Percentiles rank a stretch among this genome's conserved stretches.
Conservation (phyloP, 2,329 filamentous ascomycete species). For the Colletotrichum cordylinicola region DNA sequence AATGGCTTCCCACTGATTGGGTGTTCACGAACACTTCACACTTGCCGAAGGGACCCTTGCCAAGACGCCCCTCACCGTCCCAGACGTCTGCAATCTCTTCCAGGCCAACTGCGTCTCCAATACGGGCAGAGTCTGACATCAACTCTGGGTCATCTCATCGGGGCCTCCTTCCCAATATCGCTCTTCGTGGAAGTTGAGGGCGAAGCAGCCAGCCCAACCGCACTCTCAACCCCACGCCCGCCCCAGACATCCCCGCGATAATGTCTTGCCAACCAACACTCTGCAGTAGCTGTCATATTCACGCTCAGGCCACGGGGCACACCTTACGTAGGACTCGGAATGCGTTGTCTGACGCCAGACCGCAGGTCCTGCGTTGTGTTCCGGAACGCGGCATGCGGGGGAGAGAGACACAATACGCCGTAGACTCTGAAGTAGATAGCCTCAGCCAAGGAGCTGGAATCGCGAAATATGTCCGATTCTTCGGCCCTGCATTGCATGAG, state of each 20-base stretch:
- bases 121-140: slow-evolving; percentile 2
- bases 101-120: background rate
- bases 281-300: background rate
- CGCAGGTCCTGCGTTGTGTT: background rate
- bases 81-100: background rate
- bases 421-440: background rate
- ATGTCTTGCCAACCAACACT: background rate
- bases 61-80: background rate
- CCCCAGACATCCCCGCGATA: background rate
- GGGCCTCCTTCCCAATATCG: background rate
- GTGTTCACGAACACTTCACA: background rate
- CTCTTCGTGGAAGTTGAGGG: background rate
- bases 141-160: background rate
- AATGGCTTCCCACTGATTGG: slow-evolving; percentile 16
- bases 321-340: background rate
- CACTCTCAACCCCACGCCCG: background rate
- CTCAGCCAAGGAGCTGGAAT: background rate
- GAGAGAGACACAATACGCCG: background rate
- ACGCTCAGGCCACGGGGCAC: background rate
- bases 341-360: background rate
- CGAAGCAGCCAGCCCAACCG: background rate
- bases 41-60: slow-evolving; percentile 1
- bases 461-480: slow-evolving; percentile 18
- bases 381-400: background rate
- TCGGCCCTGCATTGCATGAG: background rate